These are phyloP conservation scores for Lentinula sp. DNA, from an alignment of 768 basidiomycete genomes.

Conservation along the genomic window DNA sequence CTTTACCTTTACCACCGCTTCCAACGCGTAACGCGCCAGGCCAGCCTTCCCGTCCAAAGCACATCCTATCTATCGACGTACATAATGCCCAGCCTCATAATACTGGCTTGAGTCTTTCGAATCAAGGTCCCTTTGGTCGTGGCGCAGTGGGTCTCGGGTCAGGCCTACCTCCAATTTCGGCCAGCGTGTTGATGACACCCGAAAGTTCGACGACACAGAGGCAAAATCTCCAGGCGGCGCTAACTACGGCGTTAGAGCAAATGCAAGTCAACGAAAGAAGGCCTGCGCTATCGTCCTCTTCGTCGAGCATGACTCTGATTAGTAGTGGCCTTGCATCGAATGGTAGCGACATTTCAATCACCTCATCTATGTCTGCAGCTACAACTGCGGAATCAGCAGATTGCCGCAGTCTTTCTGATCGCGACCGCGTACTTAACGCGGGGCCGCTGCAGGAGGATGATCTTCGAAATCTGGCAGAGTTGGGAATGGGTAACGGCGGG, in stretches of 20 bases:
- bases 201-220: conserved; percentile 48
- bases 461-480: conserved; percentile 81
- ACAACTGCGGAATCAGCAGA: background rate
- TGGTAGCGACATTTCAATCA: background rate
- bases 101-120: background rate
- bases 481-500: conserved; percentile 95
- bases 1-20: background rate
- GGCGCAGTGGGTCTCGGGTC: background rate
- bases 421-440: background rate
- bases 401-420: background rate
- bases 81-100: background rate
- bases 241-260: conserved; percentile 85
- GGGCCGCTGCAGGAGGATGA: conserved; percentile 72
- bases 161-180: background rate
- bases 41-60: background rate
- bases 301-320: background rate
- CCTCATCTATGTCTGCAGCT: background rate
- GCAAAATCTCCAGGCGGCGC: conserved; percentile 71
- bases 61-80: background rate
- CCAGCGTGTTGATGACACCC: conserved; percentile 45
- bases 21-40: background rate
- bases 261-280: conserved; percentile 37
- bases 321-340: background rate
- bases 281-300: background rate
- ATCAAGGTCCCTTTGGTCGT: background rate